Evolutionary conservation across 2,329 filamentous ascomycete genomes (phyloP).

Genomic region (Sclerotinia nivalis): DNA sequence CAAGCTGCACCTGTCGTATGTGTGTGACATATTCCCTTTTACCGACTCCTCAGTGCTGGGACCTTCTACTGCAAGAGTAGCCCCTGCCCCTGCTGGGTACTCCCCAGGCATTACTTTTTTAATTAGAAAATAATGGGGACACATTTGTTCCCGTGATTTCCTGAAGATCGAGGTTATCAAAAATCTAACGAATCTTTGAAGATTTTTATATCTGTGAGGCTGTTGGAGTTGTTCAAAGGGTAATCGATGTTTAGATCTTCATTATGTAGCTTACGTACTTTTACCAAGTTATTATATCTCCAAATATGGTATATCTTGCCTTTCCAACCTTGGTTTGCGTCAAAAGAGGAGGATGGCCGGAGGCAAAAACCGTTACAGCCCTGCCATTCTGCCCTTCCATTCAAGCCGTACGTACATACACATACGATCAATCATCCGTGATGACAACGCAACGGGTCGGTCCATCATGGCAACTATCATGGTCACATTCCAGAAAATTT

Average conservation of each 20-base stretch:
- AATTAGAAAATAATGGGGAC: conserved; percentile 16
- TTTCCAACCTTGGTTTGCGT: not conserved
- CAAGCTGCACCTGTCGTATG: conserved; percentile 14
- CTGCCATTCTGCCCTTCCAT: conserved; percentile 6
- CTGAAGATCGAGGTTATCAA: not conserved
- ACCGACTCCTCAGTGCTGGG: conserved; percentile 24
- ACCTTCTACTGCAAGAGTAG: conserved; percentile 16
- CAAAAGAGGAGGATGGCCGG: not conserved
- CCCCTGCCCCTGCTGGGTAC: conserved; percentile 4
- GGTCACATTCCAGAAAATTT: conserved; percentile 18
- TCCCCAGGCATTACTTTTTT: conserved; percentile 4
- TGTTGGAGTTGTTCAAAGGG: not conserved
- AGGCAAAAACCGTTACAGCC: conserved; percentile 17
- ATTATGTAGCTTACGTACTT: not conserved
- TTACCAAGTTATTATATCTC: not conserved
- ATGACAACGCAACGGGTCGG: conserved; percentile 22
- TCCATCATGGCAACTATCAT: conserved; percentile 17
- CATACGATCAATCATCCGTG: conserved; percentile 14
- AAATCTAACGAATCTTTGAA: not conserved
- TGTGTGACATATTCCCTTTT: conserved; percentile 16
- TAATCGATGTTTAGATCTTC: not conserved
- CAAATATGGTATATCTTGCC: not conserved
- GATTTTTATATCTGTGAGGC: not conserved
- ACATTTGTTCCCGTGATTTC: conserved; percentile 21
- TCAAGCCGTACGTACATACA: not conserved